Evolutionary conservation across 345 rosid genomes (phyloP), one percentile per base, ranked within the genome.

Genomic region (Salix viminalis): DNA sequence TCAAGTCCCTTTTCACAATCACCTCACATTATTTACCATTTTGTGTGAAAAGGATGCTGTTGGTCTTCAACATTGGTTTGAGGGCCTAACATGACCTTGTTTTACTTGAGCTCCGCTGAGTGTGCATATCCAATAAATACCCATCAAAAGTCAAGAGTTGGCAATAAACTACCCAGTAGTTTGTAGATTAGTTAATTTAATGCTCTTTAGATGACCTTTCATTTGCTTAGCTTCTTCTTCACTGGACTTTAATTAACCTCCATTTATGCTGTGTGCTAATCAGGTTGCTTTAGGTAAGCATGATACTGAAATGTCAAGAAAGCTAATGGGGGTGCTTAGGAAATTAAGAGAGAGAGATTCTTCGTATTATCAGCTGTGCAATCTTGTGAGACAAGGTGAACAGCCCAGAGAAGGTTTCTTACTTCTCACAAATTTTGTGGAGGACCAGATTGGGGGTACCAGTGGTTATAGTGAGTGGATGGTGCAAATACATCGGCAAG

Each of bases 391-490:
- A 67, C 98, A 96, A 89, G 98, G 99, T 75, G 98, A 96, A 73
- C 99, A 96, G 82, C 98, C 98, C 42, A 88, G 97, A 81, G 98
- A 96, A 88, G 99, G 96, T 44, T 86, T 85, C 76, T 84, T 92
- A 80, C 89, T 96, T 32, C 97, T 92, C 64, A 77, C 88, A 58
- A 90, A 91, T 84, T 94, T 96, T 71, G 79, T 90, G 28, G 99
- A 96, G 84, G 97, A 94, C 82, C 97, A 85, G 85, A 86, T 83
- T 61, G 91, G 91, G 1, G 97, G 97, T 71, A 77, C 87, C 32
- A 87, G 72, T 80, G 89, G 99, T 70, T 96, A 96, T 85, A 80
- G 82, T 19, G 97, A 94, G 80, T 96, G 98, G 99, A 78, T 94
- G 65, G 23, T 80, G 70, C 97, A 91, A 87, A 83, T 94, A 83